Evolutionary conservation across 371 early-diverging fungal species (phyloP).

Genomic region (Mucor piriformis): DNA sequence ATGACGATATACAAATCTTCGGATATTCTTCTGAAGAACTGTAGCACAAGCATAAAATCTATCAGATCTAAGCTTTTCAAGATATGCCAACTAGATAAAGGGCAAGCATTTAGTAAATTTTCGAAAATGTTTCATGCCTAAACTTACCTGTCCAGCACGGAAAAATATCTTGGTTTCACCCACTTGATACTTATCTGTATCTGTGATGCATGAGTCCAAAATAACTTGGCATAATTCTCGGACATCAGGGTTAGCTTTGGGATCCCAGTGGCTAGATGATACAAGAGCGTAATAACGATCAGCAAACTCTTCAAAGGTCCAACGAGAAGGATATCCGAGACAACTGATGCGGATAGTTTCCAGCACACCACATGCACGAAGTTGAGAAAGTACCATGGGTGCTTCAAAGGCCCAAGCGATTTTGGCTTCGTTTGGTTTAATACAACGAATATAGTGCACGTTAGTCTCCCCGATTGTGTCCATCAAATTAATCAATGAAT

Average conservation of each 20-base stretch:
- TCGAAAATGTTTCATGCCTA: background rate
- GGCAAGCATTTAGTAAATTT: slow-evolving; percentile 52
- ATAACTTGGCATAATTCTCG: slow-evolving; percentile 62
- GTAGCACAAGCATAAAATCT: slow-evolving; percentile 78
- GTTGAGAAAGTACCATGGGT: slow-evolving; percentile 90
- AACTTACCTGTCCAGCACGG: slow-evolving; percentile 89
- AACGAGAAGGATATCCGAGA: slow-evolving; percentile 96
- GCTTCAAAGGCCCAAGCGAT: slow-evolving; percentile 88
- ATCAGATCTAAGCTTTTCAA: slow-evolving; percentile 88
- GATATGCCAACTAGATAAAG: slow-evolving; percentile 67
- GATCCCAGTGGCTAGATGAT: slow-evolving; percentile 69
- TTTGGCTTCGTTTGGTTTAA: slow-evolving; percentile 96
- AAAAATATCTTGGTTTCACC: slow-evolving; percentile 99
- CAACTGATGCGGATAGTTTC: slow-evolving; percentile 99
- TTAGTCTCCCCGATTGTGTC: slow-evolving; percentile 90
- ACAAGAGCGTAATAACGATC: slow-evolving; percentile 89
- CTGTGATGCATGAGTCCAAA: slow-evolving; percentile 69
- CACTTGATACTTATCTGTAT: slow-evolving; percentile 89
- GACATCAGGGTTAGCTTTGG: slow-evolving; percentile 42
- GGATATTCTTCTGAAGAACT: slow-evolving; percentile 88
- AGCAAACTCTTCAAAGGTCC: slow-evolving; percentile 92
- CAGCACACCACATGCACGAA: slow-evolving; percentile 99
- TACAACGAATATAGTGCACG: slow-evolving; percentile 97
- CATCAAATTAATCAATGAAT: slow-evolving; percentile 89
- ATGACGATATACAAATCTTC: slow-evolving; percentile 70